Conservation (phyloP, 2,329 filamentous ascomycete species). For the Chrysosporium queenslandicum region DNA sequence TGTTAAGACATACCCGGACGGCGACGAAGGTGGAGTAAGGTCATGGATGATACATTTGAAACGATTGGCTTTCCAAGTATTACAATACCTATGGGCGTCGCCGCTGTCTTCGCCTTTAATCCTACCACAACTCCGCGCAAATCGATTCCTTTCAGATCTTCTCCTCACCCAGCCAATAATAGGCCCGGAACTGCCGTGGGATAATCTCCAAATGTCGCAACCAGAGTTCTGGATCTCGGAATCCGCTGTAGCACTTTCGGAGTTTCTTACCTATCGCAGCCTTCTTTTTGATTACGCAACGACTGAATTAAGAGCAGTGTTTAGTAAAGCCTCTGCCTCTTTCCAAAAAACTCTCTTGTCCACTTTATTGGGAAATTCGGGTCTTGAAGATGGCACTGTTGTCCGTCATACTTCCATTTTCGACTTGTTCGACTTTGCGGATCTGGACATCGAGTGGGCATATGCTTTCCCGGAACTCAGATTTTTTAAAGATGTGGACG, state of each 20-base stretch:
- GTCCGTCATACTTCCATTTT: conserved; percentile 68
- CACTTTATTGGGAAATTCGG: conserved; percentile 62
- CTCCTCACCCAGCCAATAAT: conserved; percentile 64
- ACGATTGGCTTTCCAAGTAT: conserved; percentile 58
- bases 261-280: conserved; percentile 68
- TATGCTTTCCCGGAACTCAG: conserved; percentile 45
- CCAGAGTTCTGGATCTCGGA: conserved; percentile 59
- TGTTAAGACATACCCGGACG: conserved; percentile 58
- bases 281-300: conserved; percentile 75
- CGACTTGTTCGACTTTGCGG: conserved; percentile 86
- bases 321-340: conserved; percentile 59
- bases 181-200: conserved; percentile 60
- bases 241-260: conserved; percentile 58
- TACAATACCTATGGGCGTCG: conserved; percentile 75
- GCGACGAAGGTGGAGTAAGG: conserved; percentile 50
- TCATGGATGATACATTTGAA: conserved; percentile 62
- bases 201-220: conserved; percentile 51
- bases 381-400: conserved; percentile 57
- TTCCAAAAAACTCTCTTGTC: conserved; percentile 56
- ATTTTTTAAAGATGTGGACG: conserved; percentile 56
- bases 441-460: conserved; percentile 45
- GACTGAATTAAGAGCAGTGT: conserved; percentile 69
- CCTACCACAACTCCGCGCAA: conserved; percentile 66
- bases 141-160: conserved; percentile 69
- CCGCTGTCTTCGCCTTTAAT: conserved; percentile 65